Percentiles rank a stretch among this genome's conserved stretches.
phyloP scores from a whole-genome alignment of 352 stramenopile species.

The Sclerospora graminicola region DNA sequence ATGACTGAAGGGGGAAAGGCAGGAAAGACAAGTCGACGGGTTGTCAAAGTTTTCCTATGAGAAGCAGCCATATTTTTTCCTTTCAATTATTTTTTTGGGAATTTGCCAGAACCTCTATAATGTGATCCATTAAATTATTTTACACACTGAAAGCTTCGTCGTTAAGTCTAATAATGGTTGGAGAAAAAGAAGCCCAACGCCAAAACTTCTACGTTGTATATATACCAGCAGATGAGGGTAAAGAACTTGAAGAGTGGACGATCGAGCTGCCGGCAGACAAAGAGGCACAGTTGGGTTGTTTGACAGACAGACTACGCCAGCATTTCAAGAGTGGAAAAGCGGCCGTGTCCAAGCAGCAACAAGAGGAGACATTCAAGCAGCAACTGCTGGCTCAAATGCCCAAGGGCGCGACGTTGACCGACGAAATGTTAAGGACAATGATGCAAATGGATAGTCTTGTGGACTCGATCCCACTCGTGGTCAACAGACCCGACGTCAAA shows the following conservation, averaged over 20 bases:
- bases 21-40: constrained; percentile 9
- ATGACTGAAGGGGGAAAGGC: constrained; percentile 1
- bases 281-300: constrained; percentile 65
- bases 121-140: too few relatives aligned
- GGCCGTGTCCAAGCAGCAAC: constrained; percentile 26
- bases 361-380: constrained; percentile 74
- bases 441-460: constrained; percentile 83
- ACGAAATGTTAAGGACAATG: constrained; percentile 82
- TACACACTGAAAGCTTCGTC: too few relatives aligned
- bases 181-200: constrained; percentile 30
- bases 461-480: constrained; percentile 79
- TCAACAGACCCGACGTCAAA: constrained; percentile 59
- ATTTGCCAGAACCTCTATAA: too few relatives aligned
- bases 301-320: constrained; percentile 67
- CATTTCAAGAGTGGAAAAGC: constrained; percentile 58
- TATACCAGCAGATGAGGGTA: constrained; percentile 41
- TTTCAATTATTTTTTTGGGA: too few relatives aligned
- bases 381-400: constrained; percentile 68
- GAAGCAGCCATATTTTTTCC: too few relatives aligned
- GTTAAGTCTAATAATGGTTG: constrained; percentile 53
- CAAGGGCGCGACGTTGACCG: constrained; percentile 44
- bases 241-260: constrained; percentile 61
- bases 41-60: too few relatives aligned
- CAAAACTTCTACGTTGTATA: constrained; percentile 68
- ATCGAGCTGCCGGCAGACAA: constrained; percentile 64